phyloP scores from a whole-genome alignment of 352 stramenopile genomes.

The Phytophthora tentaculata region DNA sequence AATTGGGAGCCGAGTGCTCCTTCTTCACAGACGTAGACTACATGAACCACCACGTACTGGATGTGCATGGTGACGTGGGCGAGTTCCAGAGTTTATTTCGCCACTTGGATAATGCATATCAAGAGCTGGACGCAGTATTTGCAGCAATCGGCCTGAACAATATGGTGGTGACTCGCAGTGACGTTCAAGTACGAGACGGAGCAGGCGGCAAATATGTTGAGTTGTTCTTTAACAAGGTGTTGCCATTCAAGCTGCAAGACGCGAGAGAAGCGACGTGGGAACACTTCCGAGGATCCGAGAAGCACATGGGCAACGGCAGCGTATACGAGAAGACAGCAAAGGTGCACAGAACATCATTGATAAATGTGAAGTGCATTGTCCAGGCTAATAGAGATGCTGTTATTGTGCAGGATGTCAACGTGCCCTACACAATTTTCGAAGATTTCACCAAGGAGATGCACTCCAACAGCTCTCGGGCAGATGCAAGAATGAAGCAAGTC shows the following conservation, averaged over 20 bases:
- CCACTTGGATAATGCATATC: slow-evolving; percentile 29
- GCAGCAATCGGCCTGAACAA: slow-evolving; percentile 28
- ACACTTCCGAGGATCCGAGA: slow-evolving; percentile 38
- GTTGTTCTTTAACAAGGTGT: slow-evolving; percentile 44
- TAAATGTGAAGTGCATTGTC: not conserved
- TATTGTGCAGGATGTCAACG: slow-evolving; percentile 32
- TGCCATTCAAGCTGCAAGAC: slow-evolving; percentile 48
- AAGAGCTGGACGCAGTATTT: slow-evolving; percentile 35
- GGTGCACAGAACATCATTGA: slow-evolving; percentile 8
- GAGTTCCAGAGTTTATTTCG: slow-evolving; percentile 37
- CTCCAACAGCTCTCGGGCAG: slow-evolving; percentile 29
- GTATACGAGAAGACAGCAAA: slow-evolving; percentile 39
- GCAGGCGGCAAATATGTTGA: slow-evolving; percentile 37
- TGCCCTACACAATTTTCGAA: slow-evolving; percentile 39
- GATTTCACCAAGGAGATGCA: slow-evolving; percentile 37
- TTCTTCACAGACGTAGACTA: slow-evolving; percentile 22
- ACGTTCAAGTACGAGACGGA: slow-evolving; percentile 38
- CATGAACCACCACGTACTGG: slow-evolving; percentile 16
- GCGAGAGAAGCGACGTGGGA: slow-evolving; percentile 38
- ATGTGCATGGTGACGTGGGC: slow-evolving; percentile 23
- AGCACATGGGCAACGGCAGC: slow-evolving; percentile 37
- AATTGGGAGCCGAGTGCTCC: slow-evolving; percentile 25
- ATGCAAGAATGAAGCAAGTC: slow-evolving; percentile 39
- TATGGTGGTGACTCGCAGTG: slow-evolving; percentile 34
- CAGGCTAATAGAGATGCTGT: slow-evolving; percentile 3